These are phyloP conservation scores for Obba rivulosa DNA, from an alignment of 768 basidiomycete genomes.

Conservation along the genomic window DNA sequence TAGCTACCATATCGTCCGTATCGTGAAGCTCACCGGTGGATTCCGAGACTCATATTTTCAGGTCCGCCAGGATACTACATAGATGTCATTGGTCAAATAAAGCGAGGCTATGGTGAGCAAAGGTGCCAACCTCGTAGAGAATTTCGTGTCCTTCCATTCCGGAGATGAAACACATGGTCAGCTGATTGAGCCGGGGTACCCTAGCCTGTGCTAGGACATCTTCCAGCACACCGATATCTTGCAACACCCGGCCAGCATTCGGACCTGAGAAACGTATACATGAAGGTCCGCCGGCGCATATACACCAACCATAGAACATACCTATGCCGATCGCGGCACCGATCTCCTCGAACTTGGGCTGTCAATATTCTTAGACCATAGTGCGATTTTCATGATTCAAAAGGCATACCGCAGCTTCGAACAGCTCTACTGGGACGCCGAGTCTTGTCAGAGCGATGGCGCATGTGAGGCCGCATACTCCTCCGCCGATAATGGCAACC, in stretches of 20 bases:
- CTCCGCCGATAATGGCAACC: slow-evolving; percentile 52
- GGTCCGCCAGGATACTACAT: slow-evolving; percentile 27
- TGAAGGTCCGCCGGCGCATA: neutral
- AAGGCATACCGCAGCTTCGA: slow-evolving; percentile 45
- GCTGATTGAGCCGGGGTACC: slow-evolving; percentile 24
- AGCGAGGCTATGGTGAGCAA: neutral
- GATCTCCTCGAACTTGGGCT: slow-evolving; percentile 46
- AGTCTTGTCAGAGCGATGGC: slow-evolving; percentile 39
- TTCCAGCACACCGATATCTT: slow-evolving; percentile 39
- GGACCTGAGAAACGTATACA: slow-evolving; percentile 29
- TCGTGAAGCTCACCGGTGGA: slow-evolving; percentile 36
- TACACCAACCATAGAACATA: slow-evolving; percentile 16
- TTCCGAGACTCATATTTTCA: slow-evolving; percentile 36
- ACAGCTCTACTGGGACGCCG: slow-evolving; percentile 42
- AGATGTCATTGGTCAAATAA: neutral
- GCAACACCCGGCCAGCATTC: slow-evolving; percentile 42
- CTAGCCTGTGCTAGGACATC: slow-evolving; percentile 34
- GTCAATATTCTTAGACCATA: neutral
- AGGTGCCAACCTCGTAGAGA: slow-evolving; percentile 37
- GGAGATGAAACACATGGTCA: slow-evolving; percentile 37
- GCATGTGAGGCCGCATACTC: slow-evolving; percentile 47
- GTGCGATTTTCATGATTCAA: no score
- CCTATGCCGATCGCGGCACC: slow-evolving; percentile 53
- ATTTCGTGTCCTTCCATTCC: slow-evolving; percentile 36
- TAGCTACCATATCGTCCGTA: no score